Base-by-base conservation (phyloP, 805 yeast species). In the Komagataella pastoris region DNA sequence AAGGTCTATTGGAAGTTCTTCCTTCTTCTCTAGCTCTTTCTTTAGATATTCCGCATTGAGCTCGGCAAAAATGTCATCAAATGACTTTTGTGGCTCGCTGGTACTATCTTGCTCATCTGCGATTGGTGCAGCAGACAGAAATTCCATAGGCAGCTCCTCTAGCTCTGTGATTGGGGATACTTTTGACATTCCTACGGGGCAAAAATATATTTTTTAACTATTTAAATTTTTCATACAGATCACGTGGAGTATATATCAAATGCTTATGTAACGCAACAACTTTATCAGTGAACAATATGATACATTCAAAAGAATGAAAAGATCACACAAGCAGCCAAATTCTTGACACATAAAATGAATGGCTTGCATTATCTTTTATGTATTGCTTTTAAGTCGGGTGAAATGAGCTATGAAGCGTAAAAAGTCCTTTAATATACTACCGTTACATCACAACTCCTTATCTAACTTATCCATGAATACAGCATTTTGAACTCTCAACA, bases 51-150 rank as follows among this genome's bases (percentile, higher is more conserved):
- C 52, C 12, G 45, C 46, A 12, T 50, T 30, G 7, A 50, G 24
- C 19, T 46, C 49, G 17, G 46, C 49, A 46, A 50, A 50, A 10
- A 50, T 18, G 7, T 46, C 52, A 46, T 46, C 52, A 10, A 50
- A 21, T 5, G 51, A 21, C 44, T 21, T 36, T 7, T 48, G 40
- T 30, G 40, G 40, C 14, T 30, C 14, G 4, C 14, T 30, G 14
- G 40, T 30, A 4, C 14, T 14, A 5, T 10, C 14, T 10, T 10
- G 14, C 40, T 30, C 14, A 8, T 10, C 14, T 14, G 40, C 10
- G 3, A 3, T 30, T 3, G 40, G 14, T 5, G 6, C 40, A 30
- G 14, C 40, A 30, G n/a, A 10, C 14, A 30, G 14, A 2, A n/a
- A 30, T 10, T 30, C 40, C 40, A 30, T 10, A 30, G 40, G 40